phyloP scores from a whole-genome alignment of 2,329 filamentous ascomycete species.

The Dactylellina parvicollis region DNA sequence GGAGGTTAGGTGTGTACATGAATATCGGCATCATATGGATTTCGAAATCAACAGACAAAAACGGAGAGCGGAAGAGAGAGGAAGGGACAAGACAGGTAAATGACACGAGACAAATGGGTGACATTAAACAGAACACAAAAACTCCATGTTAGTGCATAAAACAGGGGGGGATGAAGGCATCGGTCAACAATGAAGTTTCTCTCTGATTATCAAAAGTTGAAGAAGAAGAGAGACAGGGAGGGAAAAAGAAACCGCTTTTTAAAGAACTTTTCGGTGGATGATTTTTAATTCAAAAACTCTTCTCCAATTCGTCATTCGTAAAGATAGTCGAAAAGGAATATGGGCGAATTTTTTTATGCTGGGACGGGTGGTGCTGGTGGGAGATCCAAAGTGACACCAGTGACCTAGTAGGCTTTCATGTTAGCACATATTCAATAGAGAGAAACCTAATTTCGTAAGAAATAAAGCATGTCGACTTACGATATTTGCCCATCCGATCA shows the following conservation, averaged over 20 bases:
- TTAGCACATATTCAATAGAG: slow-evolving; percentile 6
- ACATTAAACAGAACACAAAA: slow-evolving; percentile 18
- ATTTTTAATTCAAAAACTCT: background rate
- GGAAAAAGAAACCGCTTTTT: slow-evolving; percentile 18
- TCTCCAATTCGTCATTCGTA: background rate
- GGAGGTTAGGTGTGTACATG: background rate
- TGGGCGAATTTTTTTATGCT: slow-evolving; percentile 17
- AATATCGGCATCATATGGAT: background rate
- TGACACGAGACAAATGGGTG: slow-evolving; percentile 5
- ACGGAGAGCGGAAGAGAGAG: background rate
- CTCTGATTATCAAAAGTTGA: slow-evolving; percentile 1
- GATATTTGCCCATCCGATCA: slow-evolving; percentile 90
- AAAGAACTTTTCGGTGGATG: slow-evolving; percentile 20
- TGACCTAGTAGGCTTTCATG: slow-evolving; percentile 15
- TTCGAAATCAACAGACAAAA: background rate
- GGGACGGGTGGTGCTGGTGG: slow-evolving; percentile 44
- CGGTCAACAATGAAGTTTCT: slow-evolving; percentile 44
- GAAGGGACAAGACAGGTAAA: background rate
- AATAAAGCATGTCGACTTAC: slow-evolving; percentile 61
- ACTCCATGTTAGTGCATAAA: slow-evolving; percentile 48
- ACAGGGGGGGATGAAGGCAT: slow-evolving; percentile 14
- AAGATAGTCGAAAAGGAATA: background rate
- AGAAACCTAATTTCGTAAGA: background rate
- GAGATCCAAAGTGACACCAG: slow-evolving; percentile 47
- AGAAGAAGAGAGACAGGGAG: slow-evolving; percentile 4